Conservation (phyloP, 768 basidiomycete species). For the Kwoniella mangroviensis region DNA sequence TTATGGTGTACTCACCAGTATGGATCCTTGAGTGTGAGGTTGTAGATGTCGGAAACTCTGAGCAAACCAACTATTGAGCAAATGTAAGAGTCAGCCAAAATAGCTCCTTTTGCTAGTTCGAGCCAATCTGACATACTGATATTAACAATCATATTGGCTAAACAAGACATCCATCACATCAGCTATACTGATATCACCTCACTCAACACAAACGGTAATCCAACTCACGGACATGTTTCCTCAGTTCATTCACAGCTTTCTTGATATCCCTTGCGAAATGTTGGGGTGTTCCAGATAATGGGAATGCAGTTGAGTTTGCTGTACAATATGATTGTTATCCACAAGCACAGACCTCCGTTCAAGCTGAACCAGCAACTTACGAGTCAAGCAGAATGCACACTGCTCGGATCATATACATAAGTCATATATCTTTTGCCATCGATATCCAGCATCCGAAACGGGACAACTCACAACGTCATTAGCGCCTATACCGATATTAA, state of each 20-base stretch:
- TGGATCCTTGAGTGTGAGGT: conserved; percentile 40
- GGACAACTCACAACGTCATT: conserved; percentile 49
- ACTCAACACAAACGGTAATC: neutral
- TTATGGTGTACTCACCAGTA: conserved; percentile 31
- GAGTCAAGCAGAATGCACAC: conserved; percentile 54
- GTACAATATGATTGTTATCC: neutral
- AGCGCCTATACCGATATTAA: conserved; percentile 53
- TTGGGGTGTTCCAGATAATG: conserved; percentile 38
- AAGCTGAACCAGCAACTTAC: conserved; percentile 19
- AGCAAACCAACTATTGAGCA: conserved; percentile 44
- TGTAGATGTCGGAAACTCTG: conserved; percentile 49
- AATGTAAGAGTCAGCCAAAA: neutral
- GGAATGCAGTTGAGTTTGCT: conserved; percentile 37
- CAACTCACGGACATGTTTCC: conserved; percentile 42
- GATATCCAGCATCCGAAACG: neutral
- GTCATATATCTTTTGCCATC: neutral
- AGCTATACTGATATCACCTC: neutral
- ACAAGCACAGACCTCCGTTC: neutral
- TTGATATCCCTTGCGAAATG: conserved; percentile 45
- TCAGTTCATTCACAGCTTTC: conserved; percentile 40
- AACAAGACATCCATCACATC: neutral
- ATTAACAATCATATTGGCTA: conserved; percentile 51
- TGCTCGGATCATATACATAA: conserved; percentile 9
- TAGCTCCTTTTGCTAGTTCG: neutral
- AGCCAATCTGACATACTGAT: conserved; percentile 30